Conservation (phyloP, 305 asterid genomes). For the Fraxinus latifolia region DNA sequence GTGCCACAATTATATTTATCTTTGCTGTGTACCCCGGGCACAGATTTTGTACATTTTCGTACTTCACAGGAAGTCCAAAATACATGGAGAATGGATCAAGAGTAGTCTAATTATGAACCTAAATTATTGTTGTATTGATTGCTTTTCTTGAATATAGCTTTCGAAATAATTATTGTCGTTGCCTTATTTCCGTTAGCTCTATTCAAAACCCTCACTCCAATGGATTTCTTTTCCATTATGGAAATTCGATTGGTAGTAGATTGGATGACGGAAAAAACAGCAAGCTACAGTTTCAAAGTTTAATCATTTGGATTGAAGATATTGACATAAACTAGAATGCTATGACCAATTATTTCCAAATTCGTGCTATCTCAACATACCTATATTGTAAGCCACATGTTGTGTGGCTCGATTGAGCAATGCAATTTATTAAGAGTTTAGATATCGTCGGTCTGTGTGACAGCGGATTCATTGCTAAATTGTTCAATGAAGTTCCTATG, state of each 20-base stretch:
- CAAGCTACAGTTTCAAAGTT: neutral
- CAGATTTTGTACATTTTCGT: neutral
- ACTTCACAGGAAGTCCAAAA: neutral
- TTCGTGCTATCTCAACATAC: neutral
- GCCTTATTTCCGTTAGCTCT: neutral
- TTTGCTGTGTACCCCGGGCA: neutral
- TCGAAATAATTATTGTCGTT: neutral
- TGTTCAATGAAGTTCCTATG: neutral
- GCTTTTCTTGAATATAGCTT: neutral
- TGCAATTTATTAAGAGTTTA: neutral
- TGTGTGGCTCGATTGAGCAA: neutral
- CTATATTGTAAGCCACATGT: neutral
- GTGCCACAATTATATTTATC: neutral
- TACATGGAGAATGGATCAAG: neutral
- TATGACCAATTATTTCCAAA: neutral
- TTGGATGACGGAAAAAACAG: neutral
- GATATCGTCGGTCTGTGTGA: neutral
- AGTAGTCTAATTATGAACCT: neutral
- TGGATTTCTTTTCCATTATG: neutral
- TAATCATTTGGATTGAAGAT: neutral
- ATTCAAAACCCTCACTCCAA: neutral
- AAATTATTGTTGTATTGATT: neutral
- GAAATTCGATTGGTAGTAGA: neutral
- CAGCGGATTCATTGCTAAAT: neutral
- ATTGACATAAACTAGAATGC: neutral